Conservation (phyloP, 495 filamentous ascomycete species). For the Podospora sp. region DNA sequence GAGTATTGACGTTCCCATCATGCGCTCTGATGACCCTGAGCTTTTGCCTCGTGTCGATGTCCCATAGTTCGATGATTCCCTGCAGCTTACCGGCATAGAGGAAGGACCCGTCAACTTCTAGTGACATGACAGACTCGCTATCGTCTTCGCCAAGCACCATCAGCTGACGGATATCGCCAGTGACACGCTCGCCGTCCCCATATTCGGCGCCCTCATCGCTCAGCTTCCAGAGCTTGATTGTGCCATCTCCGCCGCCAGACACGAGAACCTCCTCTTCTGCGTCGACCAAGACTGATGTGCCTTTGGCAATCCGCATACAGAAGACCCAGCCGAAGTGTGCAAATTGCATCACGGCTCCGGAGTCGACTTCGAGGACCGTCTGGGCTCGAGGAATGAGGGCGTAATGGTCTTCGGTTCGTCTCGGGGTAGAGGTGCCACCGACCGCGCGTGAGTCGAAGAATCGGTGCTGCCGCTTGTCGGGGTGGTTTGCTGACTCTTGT, state of each 20-base stretch:
- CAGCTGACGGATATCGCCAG: constrained; percentile 59
- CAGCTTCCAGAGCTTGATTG: constrained; percentile 86
- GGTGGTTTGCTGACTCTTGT: constrained; percentile 68
- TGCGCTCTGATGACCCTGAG: constrained; percentile 79
- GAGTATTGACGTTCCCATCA: constrained; percentile 79
- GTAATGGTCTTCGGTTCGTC: constrained; percentile 56
- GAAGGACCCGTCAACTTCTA: constrained; percentile 83
- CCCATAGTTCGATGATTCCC: constrained; percentile 97
- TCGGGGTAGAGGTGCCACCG: constrained; percentile 74
- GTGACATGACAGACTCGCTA: constrained; percentile 74
- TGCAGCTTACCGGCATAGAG: constrained; percentile 85
- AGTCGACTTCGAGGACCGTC: constrained; percentile 74
- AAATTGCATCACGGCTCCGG: constrained; percentile 79
- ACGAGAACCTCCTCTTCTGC: constrained; percentile 77
- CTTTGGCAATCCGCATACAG: constrained; percentile 82
- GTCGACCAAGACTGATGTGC: constrained; percentile 60
- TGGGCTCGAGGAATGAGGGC: constrained; percentile 58
- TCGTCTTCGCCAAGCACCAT: constrained; percentile 77
- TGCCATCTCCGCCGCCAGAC: constrained; percentile 91
- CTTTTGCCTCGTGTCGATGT: constrained; percentile 90
- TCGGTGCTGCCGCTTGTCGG: constrained; percentile 78
- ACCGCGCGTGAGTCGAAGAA: constrained; percentile 94
- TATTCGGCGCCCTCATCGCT: constrained; percentile 41
- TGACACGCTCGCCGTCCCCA: constrained; percentile 40
- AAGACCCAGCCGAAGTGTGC: constrained; percentile 95